These are phyloP conservation scores for Rhododendron molle DNA, from an alignment of 148 eudicot genomes.

Conservation along the genomic window DNA sequence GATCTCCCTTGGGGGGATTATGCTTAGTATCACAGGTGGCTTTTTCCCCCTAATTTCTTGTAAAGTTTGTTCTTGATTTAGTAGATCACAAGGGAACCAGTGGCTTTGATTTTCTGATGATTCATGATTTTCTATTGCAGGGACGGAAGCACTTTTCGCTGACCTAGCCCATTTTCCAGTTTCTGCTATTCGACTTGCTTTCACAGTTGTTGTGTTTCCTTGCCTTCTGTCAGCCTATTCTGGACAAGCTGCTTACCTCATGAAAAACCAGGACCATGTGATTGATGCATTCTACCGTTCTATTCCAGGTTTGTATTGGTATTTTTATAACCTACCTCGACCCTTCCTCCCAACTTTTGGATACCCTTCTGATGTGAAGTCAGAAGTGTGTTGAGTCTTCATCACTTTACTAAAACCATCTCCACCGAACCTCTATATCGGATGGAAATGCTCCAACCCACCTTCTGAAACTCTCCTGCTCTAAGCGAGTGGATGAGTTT, in stretches of 20 bases:
- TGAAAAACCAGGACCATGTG: slow-evolving; percentile 63
- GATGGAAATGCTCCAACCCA: not conserved
- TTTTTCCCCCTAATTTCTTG: not conserved
- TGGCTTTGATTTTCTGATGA: slow-evolving; percentile 10
- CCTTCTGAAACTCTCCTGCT: not conserved
- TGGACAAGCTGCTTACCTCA: slow-evolving; percentile 98
- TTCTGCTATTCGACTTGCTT: slow-evolving; percentile 84
- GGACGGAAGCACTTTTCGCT: slow-evolving; percentile 95
- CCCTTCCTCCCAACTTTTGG: not conserved
- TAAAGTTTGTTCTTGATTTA: not conserved
- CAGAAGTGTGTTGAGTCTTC: not conserved
- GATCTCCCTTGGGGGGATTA: slow-evolving; percentile 91
- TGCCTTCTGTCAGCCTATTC: slow-evolving; percentile 92
- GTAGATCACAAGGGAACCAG: not conserved
- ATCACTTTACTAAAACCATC: not conserved
- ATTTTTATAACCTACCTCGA: not conserved
- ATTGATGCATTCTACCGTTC: slow-evolving; percentile 85
- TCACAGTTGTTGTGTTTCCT: slow-evolving; percentile 82
- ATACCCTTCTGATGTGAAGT: not conserved
- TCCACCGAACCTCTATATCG: not conserved
- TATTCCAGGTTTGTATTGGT: slow-evolving; percentile 64
- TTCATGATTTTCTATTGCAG: slow-evolving; percentile 32
- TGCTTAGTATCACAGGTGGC: slow-evolving; percentile 94
- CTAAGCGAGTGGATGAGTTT: not conserved
- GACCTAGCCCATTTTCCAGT: slow-evolving; percentile 97